Evolutionary conservation across 306 rosid genomes (phyloP).

Genomic region (Arachis stenosperma): DNA sequence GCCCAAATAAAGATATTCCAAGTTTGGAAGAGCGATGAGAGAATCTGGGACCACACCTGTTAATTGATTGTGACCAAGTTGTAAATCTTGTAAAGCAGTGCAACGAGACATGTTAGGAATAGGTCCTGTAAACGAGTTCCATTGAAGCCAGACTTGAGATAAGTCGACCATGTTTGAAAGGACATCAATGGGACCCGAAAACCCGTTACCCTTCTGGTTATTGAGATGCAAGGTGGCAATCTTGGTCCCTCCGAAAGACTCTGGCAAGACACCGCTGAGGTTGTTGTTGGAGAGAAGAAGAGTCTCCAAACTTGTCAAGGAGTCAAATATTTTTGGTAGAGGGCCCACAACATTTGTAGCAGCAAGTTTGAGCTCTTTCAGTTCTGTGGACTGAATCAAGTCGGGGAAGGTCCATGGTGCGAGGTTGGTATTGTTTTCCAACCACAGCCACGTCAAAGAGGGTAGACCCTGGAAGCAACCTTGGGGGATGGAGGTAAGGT

Average conservation of each 20-base stretch:
- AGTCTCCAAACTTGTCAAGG: constrained; percentile 46
- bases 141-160: constrained; percentile 58
- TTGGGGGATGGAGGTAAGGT: constrained; percentile 53
- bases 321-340: constrained; percentile 55
- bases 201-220: constrained; percentile 48
- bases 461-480: constrained; percentile 35
- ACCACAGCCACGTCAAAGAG: constrained; percentile 47
- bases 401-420: constrained; percentile 58
- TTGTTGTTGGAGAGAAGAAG: constrained; percentile 66
- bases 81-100: constrained; percentile 45
- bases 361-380: constrained; percentile 41
- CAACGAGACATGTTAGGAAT: constrained; percentile 59
- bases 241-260: not conserved
- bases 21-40: constrained; percentile 30
- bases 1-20: constrained; percentile 5
- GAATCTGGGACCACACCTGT: constrained; percentile 58
- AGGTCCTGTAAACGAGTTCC: constrained; percentile 57
- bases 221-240: constrained; percentile 55
- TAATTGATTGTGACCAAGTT: constrained; percentile 56
- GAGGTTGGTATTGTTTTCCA: constrained; percentile 43
- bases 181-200: constrained; percentile 54
- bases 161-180: constrained; percentile 51
- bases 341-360: constrained; percentile 45
- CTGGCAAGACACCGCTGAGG: constrained; percentile 34
- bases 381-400: constrained; percentile 47